A percentile compares a stretch with the other conserved stretches of the same genome.
Conservation (phyloP, 2,329 filamentous ascomycete species). For the Aaosphaeria arxii region DNA sequence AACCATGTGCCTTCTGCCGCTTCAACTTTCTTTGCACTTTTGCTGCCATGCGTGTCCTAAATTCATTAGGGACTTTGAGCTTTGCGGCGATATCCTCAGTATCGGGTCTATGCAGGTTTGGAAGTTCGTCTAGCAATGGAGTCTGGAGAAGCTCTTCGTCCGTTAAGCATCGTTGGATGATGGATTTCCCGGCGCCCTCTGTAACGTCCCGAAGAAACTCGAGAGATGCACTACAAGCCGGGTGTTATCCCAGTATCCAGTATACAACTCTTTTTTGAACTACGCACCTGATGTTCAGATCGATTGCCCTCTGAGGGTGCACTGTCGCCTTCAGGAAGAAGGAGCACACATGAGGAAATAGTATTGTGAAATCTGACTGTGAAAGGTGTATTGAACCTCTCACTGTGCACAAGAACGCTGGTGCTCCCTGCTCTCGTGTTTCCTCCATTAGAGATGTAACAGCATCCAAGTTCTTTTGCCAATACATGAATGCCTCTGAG, state of each 20-base stretch:
- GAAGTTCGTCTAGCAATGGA: slow-evolving; percentile 46
- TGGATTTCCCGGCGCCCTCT: slow-evolving; percentile 35
- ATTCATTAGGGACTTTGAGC: slow-evolving; percentile 58
- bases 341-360: slow-evolving; percentile 60
- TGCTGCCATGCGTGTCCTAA: slow-evolving; percentile 48
- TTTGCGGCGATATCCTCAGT: slow-evolving; percentile 58
- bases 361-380: slow-evolving; percentile 64
- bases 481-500: slow-evolving; percentile 69
- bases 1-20: slow-evolving; percentile 29
- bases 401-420: slow-evolving; percentile 47
- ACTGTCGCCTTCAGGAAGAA: slow-evolving; percentile 61
- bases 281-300: slow-evolving; percentile 55
- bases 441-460: slow-evolving; percentile 58
- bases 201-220: slow-evolving; percentile 60
- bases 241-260: neutral
- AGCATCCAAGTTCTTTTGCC: slow-evolving; percentile 61
- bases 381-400: slow-evolving; percentile 63
- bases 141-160: slow-evolving; percentile 53
- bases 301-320: slow-evolving; percentile 60
- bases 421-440: slow-evolving; percentile 46
- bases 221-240: slow-evolving; percentile 47
- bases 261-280: neutral
- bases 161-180: slow-evolving; percentile 51
- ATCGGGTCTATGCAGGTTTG: slow-evolving; percentile 53
- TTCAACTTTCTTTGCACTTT: slow-evolving; percentile 43